These are phyloP conservation scores for Linnemannia exigua DNA, from an alignment of 192 early-diverging fungal genomes.

Conservation along the genomic window DNA sequence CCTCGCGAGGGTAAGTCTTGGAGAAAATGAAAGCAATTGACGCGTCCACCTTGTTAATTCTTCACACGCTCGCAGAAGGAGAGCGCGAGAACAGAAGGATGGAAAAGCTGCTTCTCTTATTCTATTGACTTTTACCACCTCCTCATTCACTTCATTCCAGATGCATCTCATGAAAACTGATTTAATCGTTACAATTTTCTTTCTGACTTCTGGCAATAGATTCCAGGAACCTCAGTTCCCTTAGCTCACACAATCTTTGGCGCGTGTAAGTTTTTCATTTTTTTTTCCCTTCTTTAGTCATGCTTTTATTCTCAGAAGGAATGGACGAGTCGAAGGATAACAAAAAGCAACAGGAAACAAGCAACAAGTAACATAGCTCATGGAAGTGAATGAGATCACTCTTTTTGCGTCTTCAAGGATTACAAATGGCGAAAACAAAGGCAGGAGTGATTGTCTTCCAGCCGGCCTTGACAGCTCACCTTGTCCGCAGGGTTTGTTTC, in stretches of 20 bases:
- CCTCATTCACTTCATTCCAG: neutral
- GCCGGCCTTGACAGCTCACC: neutral
- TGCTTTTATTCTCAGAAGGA: neutral
- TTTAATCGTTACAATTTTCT: neutral
- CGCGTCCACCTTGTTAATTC: too few relatives aligned
- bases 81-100: too few relatives aligned
- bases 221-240: conserved; percentile 49
- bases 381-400: neutral
- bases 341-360: neutral
- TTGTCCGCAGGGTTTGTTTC: neutral
- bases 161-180: neutral
- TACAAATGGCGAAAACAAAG: neutral
- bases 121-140: neutral
- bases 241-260: conserved; percentile 49
- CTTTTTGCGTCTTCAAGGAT: neutral
- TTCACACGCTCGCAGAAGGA: too few relatives aligned
- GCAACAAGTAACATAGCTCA: neutral
- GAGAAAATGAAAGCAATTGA: too few relatives aligned
- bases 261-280: conserved; percentile 47
- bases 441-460: neutral
- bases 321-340: too few relatives aligned
- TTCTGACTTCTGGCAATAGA: conserved; percentile 8
- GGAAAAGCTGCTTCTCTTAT: too few relatives aligned
- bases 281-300: too few relatives aligned
- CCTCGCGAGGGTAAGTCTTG: conserved; percentile 47